phyloP scores from a whole-genome alignment of 129 eudicot genomes.

The Smallanthus sonchifolius region DNA sequence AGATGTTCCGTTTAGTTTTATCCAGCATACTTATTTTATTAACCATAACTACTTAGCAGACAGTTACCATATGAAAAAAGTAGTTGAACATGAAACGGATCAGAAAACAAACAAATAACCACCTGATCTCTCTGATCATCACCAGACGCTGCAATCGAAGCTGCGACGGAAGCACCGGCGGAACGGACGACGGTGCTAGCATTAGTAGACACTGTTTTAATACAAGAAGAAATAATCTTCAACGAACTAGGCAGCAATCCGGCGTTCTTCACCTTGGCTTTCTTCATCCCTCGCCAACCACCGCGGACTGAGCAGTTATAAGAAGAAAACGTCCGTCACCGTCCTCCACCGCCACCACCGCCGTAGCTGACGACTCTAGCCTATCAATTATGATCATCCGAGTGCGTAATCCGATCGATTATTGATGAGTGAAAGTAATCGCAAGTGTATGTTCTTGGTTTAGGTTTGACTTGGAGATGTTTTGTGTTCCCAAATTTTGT shows the following conservation, averaged over 20 bases:
- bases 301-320: slow-evolving; percentile 33
- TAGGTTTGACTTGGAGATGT: slow-evolving; percentile 15
- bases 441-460: slow-evolving; percentile 21
- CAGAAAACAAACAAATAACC: neutral
- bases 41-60: slow-evolving; percentile 3
- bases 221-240: slow-evolving; percentile 65
- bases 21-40: slow-evolving; percentile 1
- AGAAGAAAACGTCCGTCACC: slow-evolving; percentile 28
- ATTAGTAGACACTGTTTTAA: slow-evolving; percentile 64
- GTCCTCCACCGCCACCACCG: slow-evolving; percentile 43
- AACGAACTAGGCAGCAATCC: slow-evolving; percentile 59
- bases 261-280: slow-evolving; percentile 39
- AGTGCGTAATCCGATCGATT: slow-evolving; percentile 21
- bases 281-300: slow-evolving; percentile 45
- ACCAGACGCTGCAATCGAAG: slow-evolving; percentile 45
- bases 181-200: slow-evolving; percentile 75
- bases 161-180: slow-evolving; percentile 61
- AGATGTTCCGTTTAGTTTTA: neutral
- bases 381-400: slow-evolving; percentile 53
- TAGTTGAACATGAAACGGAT: neutral
- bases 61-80: neutral
- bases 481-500: slow-evolving; percentile 16
- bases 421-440: slow-evolving; percentile 31
- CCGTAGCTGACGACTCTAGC: slow-evolving; percentile 48
- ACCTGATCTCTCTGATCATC: slow-evolving; percentile 72